Conservation (phyloP, 139 green algal genomes). For the Chlamydomonas schloesseri region DNA sequence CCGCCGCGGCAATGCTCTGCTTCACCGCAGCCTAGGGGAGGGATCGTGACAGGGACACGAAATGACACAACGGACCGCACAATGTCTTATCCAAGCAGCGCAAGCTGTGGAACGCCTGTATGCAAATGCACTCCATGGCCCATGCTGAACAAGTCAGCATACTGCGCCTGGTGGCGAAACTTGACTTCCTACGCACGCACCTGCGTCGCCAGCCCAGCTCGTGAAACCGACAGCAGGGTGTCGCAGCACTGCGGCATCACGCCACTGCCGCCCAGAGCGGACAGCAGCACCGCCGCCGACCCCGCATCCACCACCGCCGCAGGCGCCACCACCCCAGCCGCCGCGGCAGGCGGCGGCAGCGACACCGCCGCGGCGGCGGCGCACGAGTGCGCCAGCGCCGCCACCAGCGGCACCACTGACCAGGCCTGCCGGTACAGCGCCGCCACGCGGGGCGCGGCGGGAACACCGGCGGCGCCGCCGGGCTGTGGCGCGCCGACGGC, state of each 20-base stretch:
- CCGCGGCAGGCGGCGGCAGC: background rate
- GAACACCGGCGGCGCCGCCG: background rate
- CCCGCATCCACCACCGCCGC: background rate
- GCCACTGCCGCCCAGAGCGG: background rate
- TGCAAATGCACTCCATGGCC: no score
- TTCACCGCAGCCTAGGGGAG: background rate
- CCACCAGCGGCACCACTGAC: conserved; percentile 22
- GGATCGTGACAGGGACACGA: no score
- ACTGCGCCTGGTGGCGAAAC: no score
- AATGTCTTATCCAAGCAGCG: no score
- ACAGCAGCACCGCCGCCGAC: conserved; percentile 19
- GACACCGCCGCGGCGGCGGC: background rate
- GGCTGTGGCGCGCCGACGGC: background rate
- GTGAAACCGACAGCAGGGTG: background rate
- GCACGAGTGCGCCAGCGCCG: conserved; percentile 9
- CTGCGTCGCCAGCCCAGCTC: background rate
- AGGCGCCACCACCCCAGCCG: background rate
- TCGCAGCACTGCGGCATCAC: conserved; percentile 13
- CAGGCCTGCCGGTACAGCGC: conserved; percentile 26
- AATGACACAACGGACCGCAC: no score
- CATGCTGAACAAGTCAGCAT: no score
- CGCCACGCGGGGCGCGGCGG: background rate
- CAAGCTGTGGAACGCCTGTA: no score
- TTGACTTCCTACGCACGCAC: no score
- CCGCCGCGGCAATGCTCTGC: background rate